Conservation (phyloP, 176 grass and related monocot species). For the Aegilops tauschii region DNA sequence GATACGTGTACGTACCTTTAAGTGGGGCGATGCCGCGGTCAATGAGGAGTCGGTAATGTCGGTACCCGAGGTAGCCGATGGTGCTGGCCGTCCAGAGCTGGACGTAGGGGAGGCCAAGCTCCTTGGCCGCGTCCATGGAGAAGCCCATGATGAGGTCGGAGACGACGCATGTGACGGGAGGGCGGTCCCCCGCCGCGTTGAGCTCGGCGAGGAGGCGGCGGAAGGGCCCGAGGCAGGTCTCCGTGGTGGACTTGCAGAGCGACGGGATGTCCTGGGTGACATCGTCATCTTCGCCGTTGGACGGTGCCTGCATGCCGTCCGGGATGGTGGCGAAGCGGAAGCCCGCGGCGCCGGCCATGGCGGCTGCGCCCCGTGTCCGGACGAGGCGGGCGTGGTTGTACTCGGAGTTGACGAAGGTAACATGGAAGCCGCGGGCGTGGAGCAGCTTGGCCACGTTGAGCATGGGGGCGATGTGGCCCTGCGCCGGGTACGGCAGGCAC, state of each 20-base stretch:
- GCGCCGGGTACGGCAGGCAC: neutral
- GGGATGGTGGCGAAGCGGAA: neutral
- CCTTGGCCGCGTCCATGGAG: conserved; percentile 11
- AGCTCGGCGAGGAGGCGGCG: conserved; percentile 48
- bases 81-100: conserved; percentile 10
- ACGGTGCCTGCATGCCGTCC: neutral
- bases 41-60: neutral
- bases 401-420: neutral
- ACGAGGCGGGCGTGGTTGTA: neutral
- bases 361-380: neutral
- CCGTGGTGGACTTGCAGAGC: conserved; percentile 49
- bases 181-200: conserved; percentile 2
- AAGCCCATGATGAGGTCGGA: conserved; percentile 6
- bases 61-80: neutral
- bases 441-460: neutral
- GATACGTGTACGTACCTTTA: neutral
- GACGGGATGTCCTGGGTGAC: conserved; percentile 70
- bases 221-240: conserved; percentile 54
- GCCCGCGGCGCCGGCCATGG: neutral
- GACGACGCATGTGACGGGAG: neutral
- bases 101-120: neutral
- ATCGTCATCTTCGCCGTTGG: conserved; percentile 21
- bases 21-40: neutral
- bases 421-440: neutral
- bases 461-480: neutral